Percentiles rank a stretch among this genome's conserved stretches.
Evolutionary conservation across 2,329 filamentous ascomycete genomes (phyloP).

Genomic region (Coniochaeta sp.): DNA sequence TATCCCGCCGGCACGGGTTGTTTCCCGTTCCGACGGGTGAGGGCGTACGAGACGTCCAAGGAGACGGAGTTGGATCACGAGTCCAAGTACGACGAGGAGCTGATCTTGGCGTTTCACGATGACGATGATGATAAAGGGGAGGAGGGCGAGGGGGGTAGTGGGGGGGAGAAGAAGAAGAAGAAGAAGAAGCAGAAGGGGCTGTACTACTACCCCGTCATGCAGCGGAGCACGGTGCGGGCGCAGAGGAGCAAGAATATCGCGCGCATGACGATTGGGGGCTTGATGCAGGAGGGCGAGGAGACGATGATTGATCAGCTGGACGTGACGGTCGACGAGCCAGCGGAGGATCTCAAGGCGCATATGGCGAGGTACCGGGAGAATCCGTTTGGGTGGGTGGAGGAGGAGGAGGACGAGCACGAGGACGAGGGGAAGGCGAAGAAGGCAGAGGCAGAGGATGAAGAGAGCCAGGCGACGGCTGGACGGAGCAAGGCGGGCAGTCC

Average conservation of each 20-base stretch:
- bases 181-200: constrained; percentile 46
- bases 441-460: constrained; percentile 7
- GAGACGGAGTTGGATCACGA: constrained; percentile 48
- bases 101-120: constrained; percentile 52
- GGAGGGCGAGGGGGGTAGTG: constrained; percentile 13
- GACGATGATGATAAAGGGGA: too few species aligned
- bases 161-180: too few species aligned
- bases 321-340: constrained; percentile 46
- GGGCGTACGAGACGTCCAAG: constrained; percentile 57
- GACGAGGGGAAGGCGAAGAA: constrained; percentile 15
- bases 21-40: constrained; percentile 55
- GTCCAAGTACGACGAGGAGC: constrained; percentile 57
- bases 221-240: constrained; percentile 53
- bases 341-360: constrained; percentile 42
- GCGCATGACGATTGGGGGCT: constrained; percentile 39
- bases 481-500: not conserved
- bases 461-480: constrained; percentile 1
- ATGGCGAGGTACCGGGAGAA: constrained; percentile 46
- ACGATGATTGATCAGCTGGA: constrained; percentile 46
- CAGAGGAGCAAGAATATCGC: constrained; percentile 58
- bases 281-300: constrained; percentile 36
- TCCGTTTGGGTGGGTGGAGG: constrained; percentile 41
- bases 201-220: constrained; percentile 64
- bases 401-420: constrained; percentile 21
- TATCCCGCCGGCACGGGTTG: constrained; percentile 41